Conservation (phyloP, 257 asterid genomes). For the Gynochthodes officinalis region DNA sequence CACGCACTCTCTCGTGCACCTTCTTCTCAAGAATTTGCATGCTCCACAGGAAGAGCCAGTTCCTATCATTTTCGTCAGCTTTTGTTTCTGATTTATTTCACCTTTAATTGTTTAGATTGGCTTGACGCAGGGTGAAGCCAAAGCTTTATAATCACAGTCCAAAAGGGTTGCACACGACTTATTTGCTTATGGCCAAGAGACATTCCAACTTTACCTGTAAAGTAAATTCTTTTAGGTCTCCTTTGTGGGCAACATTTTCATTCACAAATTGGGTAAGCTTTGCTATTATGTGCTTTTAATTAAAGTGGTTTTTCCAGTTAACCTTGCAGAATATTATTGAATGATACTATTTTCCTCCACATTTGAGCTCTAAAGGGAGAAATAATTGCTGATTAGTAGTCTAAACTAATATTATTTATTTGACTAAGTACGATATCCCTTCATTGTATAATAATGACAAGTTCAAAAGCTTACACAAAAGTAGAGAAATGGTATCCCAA, state of each 20-base stretch:
- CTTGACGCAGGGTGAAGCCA: constrained; percentile 9
- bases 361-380: constrained; percentile 21
- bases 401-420: neutral
- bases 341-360: constrained; percentile 1
- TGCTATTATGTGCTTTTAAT: constrained; percentile 34
- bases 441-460: constrained; percentile 1
- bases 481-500: neutral
- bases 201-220: constrained; percentile 39
- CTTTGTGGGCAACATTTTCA: constrained; percentile 61
- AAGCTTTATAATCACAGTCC: constrained; percentile 34
- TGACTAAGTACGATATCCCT: constrained; percentile 13
- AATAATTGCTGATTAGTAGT: constrained; percentile 35
- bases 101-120: neutral
- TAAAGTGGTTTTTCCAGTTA: constrained; percentile 14
- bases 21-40: constrained; percentile 68
- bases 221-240: constrained; percentile 56
- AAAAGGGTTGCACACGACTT: constrained; percentile 23
- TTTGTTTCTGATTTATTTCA: constrained; percentile 9
- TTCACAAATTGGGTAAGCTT: constrained; percentile 53
- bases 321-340: neutral
- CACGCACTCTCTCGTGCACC: constrained; percentile 57
- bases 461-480: constrained; percentile 9
- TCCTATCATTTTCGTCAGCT: constrained; percentile 38
- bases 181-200: constrained; percentile 24
- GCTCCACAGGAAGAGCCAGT: constrained; percentile 71